phyloP scores from a whole-genome alignment of 140 eudicot genomes.

The Anethum foeniculum region DNA sequence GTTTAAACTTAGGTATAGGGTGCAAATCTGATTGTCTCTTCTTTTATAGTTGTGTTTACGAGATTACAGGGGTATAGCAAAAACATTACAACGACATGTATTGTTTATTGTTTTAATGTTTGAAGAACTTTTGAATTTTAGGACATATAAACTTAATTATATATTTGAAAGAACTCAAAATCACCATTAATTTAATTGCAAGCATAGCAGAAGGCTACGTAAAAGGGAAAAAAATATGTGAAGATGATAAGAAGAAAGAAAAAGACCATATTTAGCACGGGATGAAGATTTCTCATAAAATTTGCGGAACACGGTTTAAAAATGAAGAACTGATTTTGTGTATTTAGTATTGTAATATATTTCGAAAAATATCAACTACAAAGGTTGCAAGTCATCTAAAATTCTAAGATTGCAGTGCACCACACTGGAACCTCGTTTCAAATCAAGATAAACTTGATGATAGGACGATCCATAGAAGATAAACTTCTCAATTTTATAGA shows the following conservation, averaged over 20 bases:
- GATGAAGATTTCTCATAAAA: background rate
- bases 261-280: background rate
- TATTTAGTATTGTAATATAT: too few species aligned
- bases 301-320: background rate
- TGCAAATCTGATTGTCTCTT: background rate
- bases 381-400: too few species aligned
- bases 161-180: background rate
- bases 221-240: background rate
- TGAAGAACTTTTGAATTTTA: background rate
- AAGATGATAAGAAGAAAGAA: too few species aligned
- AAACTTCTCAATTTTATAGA: too few species aligned
- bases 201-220: background rate
- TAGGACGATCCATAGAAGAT: too few species aligned
- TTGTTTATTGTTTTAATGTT: background rate
- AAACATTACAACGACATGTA: background rate
- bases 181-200: background rate
- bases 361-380: too few species aligned
- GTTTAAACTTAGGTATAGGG: background rate
- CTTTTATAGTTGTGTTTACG: background rate
- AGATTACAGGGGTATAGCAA: background rate
- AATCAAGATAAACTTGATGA: too few species aligned
- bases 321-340: background rate
- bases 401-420: too few species aligned
- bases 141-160: background rate
- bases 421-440: too few species aligned